Base-by-base conservation (phyloP, 331 rosid genomes). In the Cydonia oblonga region DNA sequence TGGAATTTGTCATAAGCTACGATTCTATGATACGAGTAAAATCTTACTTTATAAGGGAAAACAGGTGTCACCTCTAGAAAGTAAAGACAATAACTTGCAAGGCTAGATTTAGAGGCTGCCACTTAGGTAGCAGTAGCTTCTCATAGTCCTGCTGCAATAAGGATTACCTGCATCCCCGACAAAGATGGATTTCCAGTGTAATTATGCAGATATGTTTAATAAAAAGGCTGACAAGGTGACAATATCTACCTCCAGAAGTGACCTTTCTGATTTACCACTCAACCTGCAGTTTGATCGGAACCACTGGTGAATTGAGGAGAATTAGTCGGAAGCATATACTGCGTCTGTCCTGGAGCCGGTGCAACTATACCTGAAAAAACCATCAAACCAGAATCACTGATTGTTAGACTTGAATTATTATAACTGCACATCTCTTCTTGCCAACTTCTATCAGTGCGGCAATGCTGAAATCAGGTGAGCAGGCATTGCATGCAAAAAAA, bases 231-330 rank as follows among this genome's bases (percentile, higher is more conserved):
- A 1, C 30, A 69, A 33, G 14, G 46, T 25, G 33, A 52, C 58
- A 19, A 32, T 23, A 35, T 64, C 32, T 63, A 73, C 70, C 77
- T 73, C 70, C 32, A 73, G 77, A 73, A 15, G 70, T 30, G 77
- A 64, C 60, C 28, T 24, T 64, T 52, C 53, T 5, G 66, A 66
- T 64, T 64, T 74, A 54, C 56, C 66, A 66, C 9, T 67, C 57
- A 75, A 57, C 79, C 74, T 28, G 66, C 79, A 38, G 79, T 75
- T 75, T 75, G 79, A 68, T 75, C 74, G 49, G 79, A 75, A 75
- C 79, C 58, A 35, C 74, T 75, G 61, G 74, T 57, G 68, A 75
- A 66, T 42, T 75, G 73, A 29, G 73, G 74, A 75, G 73, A 66
- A 67, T 57, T 67, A 28, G 79, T 67, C 5, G 68, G 79, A 75